Evolutionary conservation across 1,284 basidiomycete genomes (phyloP).

Genomic region (Boletus smithii): DNA sequence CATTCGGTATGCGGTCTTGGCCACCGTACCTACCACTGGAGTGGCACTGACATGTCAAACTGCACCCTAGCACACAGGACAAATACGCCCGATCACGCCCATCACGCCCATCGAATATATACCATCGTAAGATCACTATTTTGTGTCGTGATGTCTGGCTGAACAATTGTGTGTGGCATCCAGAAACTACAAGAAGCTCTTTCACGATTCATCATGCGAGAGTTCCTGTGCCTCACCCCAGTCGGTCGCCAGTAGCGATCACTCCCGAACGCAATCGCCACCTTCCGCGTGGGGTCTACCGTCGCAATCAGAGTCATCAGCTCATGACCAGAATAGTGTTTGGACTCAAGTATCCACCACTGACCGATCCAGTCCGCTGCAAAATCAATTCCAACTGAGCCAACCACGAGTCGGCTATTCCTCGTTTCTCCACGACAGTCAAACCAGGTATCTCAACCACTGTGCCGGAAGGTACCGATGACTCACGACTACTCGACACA

Average conservation of each 20-base stretch:
- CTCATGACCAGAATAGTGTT: slow-evolving; percentile 21
- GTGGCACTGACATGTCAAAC: slow-evolving; percentile 14
- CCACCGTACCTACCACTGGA: slow-evolving; percentile 1
- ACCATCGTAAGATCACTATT: slow-evolving; percentile 27
- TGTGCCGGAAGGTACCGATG: slow-evolving; percentile 8
- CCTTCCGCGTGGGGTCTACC: slow-evolving; percentile 33
- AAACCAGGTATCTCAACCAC: slow-evolving; percentile 42
- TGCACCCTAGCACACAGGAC: slow-evolving; percentile 23
- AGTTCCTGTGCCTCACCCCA: slow-evolving; percentile 32
- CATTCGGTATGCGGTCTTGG: slow-evolving; percentile 19
- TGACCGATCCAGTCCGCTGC: slow-evolving; percentile 34
- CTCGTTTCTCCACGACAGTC: slow-evolving; percentile 51
- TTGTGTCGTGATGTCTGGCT: slow-evolving; percentile 13
- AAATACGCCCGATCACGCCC: slow-evolving; percentile 37
- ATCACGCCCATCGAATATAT: slow-evolving; percentile 36
- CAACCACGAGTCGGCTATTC: slow-evolving; percentile 53
- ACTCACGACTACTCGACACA: slow-evolving; percentile 25
- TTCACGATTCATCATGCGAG: slow-evolving; percentile 33
- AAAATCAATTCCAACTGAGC: slow-evolving; percentile 35
- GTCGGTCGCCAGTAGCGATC: slow-evolving; percentile 34
- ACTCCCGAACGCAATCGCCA: slow-evolving; percentile 35
- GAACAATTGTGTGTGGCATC: slow-evolving; percentile 10
- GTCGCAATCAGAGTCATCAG: slow-evolving; percentile 30
- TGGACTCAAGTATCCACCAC: slow-evolving; percentile 29
- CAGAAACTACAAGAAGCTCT: slow-evolving; percentile 33